Conservation (phyloP, 78 protist genomes). For the Cavenderia fasciculata region DNA sequence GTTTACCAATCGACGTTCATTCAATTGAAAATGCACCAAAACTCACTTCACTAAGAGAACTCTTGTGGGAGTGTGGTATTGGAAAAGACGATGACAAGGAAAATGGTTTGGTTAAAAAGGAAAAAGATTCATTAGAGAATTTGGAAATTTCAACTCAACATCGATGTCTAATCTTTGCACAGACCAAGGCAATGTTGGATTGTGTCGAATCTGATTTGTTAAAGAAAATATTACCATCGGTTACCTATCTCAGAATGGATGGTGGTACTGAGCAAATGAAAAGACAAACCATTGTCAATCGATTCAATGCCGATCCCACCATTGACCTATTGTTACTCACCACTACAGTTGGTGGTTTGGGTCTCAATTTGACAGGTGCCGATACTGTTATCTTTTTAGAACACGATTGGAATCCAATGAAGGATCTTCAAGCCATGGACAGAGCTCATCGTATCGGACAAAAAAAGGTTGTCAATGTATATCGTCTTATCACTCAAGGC, state of each 20-base stretch:
- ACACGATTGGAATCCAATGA: conserved; percentile 98
- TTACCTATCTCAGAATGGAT: conserved; percentile 92
- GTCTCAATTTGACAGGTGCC: conserved; percentile 98
- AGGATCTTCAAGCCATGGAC: conserved; percentile 98
- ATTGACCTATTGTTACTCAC: conserved; percentile 95
- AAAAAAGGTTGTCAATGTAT: conserved; percentile 93
- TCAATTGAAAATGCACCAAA: conserved; percentile 86
- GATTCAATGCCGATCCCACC: conserved; percentile 94
- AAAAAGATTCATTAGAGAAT: background rate
- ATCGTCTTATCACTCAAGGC: conserved; percentile 91
- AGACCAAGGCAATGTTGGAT: conserved; percentile 89
- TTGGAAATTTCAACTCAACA: conserved; percentile 72
- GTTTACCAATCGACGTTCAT: background rate
- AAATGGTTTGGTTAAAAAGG: background rate
- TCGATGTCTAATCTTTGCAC: conserved; percentile 92
- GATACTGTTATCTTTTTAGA: conserved; percentile 98
- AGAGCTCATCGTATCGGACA: conserved; percentile 98
- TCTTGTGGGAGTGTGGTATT: conserved; percentile 86
- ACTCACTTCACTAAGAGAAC: conserved; percentile 87
- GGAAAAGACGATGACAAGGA: conserved; percentile 40
- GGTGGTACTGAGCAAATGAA: conserved; percentile 80
- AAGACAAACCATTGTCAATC: conserved; percentile 84
- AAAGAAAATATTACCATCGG: conserved; percentile 80
- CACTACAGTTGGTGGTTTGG: conserved; percentile 98
- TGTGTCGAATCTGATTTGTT: conserved; percentile 88